A percentile compares a stretch with the other conserved stretches of the same genome.
These are phyloP conservation scores for Lipomyces spencermartinsiae DNA, from an alignment of 805 yeast genomes.

Conservation along the genomic window DNA sequence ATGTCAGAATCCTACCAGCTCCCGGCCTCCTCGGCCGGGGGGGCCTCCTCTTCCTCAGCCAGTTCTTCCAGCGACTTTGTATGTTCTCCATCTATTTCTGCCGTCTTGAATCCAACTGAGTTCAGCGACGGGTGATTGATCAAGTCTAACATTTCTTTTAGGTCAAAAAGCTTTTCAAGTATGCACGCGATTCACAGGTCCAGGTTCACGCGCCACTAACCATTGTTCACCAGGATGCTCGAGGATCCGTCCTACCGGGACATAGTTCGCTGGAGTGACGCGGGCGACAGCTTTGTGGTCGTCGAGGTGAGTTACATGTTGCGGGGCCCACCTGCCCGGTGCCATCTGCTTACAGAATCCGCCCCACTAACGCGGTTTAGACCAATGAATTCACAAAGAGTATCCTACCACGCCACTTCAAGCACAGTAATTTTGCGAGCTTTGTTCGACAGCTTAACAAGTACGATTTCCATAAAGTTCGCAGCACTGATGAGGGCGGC, in stretches of 20 bases:
- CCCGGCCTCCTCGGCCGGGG: constrained; percentile 17
- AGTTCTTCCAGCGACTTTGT: constrained; percentile 40
- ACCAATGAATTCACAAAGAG: constrained; percentile 89
- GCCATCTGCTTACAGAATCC: not conserved
- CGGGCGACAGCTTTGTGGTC: constrained; percentile 89
- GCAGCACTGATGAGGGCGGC: constrained; percentile 68
- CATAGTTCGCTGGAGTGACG: constrained; percentile 83
- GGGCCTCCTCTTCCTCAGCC: constrained; percentile 25
- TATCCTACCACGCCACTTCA: constrained; percentile 89
- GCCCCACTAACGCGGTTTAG: constrained; percentile 20
- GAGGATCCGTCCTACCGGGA: constrained; percentile 77
- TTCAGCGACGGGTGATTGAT: not conserved
- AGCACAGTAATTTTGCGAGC: constrained; percentile 92
- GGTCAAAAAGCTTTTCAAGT: constrained; percentile 38
- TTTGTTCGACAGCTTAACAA: constrained; percentile 95
- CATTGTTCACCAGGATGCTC: constrained; percentile 67
- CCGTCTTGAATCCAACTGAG: not conserved
- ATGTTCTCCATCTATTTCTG: constrained; percentile 15
- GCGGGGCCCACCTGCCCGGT: not conserved
- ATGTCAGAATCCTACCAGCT: not conserved
- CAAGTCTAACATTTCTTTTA: constrained; percentile 3
- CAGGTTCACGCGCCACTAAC: constrained; percentile 2
- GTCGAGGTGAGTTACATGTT: constrained; percentile 55
- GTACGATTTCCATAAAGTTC: constrained; percentile 96
- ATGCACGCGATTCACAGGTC: constrained; percentile 3